Conservation (phyloP, 768 basidiomycete genomes). For the Agrocybe pediades region DNA sequence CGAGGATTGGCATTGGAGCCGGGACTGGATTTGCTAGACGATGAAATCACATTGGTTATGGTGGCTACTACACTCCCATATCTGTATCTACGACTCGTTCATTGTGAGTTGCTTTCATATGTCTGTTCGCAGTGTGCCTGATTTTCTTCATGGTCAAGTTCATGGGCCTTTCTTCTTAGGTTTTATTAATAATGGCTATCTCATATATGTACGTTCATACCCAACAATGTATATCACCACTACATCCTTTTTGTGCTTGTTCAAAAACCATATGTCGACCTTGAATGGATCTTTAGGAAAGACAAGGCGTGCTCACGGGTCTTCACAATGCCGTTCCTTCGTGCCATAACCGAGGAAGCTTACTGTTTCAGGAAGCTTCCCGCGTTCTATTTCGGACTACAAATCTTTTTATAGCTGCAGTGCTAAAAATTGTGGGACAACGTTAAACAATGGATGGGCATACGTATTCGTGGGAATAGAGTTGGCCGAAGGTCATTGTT, state of each 20-base stretch:
- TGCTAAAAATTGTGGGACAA: not conserved
- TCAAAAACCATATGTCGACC: too few species aligned
- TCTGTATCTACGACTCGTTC: not conserved
- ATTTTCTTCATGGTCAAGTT: not conserved
- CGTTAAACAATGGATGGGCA: not conserved
- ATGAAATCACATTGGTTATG: constrained; percentile 3
- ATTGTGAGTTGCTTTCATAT: not conserved
- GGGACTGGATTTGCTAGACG: constrained; percentile 19
- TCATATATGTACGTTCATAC: not conserved
- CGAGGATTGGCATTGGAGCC: constrained; percentile 74
- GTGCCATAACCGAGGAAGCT: not conserved
- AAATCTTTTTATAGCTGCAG: not conserved
- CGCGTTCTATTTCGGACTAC: not conserved
- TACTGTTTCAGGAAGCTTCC: not conserved
- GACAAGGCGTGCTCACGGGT: too few species aligned
- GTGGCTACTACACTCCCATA: not conserved
- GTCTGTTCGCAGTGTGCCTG: not conserved
- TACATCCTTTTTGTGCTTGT: too few species aligned
- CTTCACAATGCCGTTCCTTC: not conserved
- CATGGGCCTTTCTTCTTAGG: not conserved
- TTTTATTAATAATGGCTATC: not conserved
- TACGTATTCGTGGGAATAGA: not conserved
- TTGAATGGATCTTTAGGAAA: too few species aligned
- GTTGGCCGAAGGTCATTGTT: not conserved
- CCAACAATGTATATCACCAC: not conserved